phyloP scores from a whole-genome alignment of 1,284 basidiomycete species.

The Athelia sp. region DNA sequence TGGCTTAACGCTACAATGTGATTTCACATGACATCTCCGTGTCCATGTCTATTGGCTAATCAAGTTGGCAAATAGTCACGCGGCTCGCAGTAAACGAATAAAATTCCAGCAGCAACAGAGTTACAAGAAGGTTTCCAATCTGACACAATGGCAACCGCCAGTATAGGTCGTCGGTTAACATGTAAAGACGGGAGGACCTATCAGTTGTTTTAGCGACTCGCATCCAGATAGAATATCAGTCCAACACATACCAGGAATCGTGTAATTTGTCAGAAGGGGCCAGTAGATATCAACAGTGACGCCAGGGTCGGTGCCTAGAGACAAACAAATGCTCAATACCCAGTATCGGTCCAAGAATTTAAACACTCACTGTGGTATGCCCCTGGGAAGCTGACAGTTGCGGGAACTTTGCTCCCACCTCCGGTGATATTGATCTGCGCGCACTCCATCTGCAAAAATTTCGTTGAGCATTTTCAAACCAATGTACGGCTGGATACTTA shows the following conservation, averaged over 20 bases:
- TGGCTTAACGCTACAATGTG: too few species aligned
- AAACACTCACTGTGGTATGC: slow-evolving; percentile 30
- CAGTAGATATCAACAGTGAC: slow-evolving; percentile 32
- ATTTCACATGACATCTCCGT: too few species aligned
- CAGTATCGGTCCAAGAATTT: background rate
- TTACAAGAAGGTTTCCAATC: too few species aligned
- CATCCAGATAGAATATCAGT: background rate
- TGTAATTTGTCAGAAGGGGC: slow-evolving; percentile 32
- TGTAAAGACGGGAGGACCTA: slow-evolving; percentile 24
- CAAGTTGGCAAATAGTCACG: too few species aligned
- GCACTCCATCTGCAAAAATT: slow-evolving; percentile 40
- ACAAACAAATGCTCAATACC: background rate
- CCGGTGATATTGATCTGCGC: slow-evolving; percentile 49
- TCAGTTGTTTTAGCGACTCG: background rate
- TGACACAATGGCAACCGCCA: too few species aligned
- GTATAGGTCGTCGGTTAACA: too few species aligned
- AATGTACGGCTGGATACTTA: slow-evolving; percentile 14
- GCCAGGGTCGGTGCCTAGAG: slow-evolving; percentile 33
- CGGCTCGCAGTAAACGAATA: too few species aligned
- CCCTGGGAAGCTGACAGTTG: slow-evolving; percentile 49
- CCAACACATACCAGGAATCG: slow-evolving; percentile 28
- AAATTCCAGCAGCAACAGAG: too few species aligned
- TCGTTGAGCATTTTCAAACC: background rate
- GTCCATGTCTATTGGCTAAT: too few species aligned
- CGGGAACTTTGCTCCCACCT: slow-evolving; percentile 33